Evolutionary conservation across 805 yeast genomes (phyloP).

Genomic region (Starmerella vitae): DNA sequence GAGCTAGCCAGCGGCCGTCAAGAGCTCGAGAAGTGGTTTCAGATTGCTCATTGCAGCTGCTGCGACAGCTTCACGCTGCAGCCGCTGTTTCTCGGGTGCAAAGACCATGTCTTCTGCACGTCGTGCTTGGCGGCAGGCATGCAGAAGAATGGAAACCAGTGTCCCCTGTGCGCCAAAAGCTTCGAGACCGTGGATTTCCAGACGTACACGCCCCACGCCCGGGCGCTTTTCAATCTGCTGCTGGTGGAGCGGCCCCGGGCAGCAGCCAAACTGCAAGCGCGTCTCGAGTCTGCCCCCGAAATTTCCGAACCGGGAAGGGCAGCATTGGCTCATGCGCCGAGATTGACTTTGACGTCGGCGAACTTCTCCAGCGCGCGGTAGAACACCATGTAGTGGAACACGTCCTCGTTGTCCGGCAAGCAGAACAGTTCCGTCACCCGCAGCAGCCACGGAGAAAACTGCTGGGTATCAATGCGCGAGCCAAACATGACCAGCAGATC

Average conservation of each 20-base stretch:
- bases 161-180: slow-evolving; percentile 6
- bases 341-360: slow-evolving; percentile 70
- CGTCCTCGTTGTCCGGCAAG: slow-evolving; percentile 68
- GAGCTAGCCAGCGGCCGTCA: slow-evolving; percentile 2
- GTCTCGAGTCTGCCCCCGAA: too few species aligned
- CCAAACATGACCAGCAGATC: slow-evolving; percentile 75
- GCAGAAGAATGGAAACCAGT: background rate
- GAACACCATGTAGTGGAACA: slow-evolving; percentile 72
- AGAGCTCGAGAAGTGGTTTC: slow-evolving; percentile 9
- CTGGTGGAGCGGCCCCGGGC: slow-evolving; percentile 1
- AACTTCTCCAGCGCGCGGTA: slow-evolving; percentile 36
- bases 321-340: slow-evolving; percentile 60
- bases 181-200: slow-evolving; percentile 1
- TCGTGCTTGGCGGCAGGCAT: slow-evolving; percentile 2
- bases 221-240: slow-evolving; percentile 3
- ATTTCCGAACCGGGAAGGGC: too few species aligned
- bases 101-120: slow-evolving; percentile 11
- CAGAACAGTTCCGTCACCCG: slow-evolving; percentile 81
- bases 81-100: slow-evolving; percentile 10
- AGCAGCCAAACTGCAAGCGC: background rate
- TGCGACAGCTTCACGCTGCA: slow-evolving; percentile 8
- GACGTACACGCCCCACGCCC: slow-evolving; percentile 7
- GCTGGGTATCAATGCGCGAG: slow-evolving; percentile 79
- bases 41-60: slow-evolving; percentile 7
- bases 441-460: slow-evolving; percentile 97